Evolutionary conservation across 1,139 yeast species (phyloP).

Genomic region (Maudiozyma humilis): DNA sequence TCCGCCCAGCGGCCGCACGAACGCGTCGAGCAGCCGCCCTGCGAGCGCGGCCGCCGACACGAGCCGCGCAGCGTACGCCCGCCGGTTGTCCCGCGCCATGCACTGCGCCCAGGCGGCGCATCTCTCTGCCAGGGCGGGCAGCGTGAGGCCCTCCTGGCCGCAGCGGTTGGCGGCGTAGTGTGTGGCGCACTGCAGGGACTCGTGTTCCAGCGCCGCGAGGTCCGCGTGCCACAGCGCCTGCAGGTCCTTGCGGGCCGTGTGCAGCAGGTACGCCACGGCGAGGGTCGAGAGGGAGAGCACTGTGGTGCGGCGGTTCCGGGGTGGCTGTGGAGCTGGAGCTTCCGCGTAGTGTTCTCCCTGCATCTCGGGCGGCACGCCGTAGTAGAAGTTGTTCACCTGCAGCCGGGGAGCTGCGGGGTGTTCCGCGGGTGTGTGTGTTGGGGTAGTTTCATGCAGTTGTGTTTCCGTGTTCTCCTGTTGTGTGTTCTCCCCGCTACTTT

Average conservation of each 20-base stretch:
- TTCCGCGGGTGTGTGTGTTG: background rate
- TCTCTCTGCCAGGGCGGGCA: constrained; percentile 66
- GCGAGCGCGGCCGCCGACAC: constrained; percentile 61
- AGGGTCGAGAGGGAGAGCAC: background rate
- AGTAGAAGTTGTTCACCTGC: constrained; percentile 15
- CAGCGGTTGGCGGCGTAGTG: constrained; percentile 72
- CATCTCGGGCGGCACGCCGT: too few relatives aligned
- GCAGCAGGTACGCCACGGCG: constrained; percentile 22
- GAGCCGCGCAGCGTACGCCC: constrained; percentile 67
- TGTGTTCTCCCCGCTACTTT: background rate
- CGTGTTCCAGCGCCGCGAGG: constrained; percentile 54
- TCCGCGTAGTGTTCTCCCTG: too few relatives aligned
- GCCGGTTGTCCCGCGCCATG: constrained; percentile 76
- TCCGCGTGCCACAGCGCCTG: constrained; percentile 58
- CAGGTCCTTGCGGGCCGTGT: constrained; percentile 29
- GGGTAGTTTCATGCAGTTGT: background rate
- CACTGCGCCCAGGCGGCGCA: constrained; percentile 77
- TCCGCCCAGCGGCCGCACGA: constrained; percentile 67
- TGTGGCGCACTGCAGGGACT: constrained; percentile 57
- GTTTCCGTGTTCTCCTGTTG: background rate
- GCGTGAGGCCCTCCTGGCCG: constrained; percentile 42
- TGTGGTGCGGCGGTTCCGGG: background rate
- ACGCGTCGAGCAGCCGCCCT: constrained; percentile 74
- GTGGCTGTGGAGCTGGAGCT: background rate
- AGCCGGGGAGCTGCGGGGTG: background rate